Evolutionary conservation across 257 asterid genomes (phyloP).

Genomic region (Misopates orontium): DNA sequence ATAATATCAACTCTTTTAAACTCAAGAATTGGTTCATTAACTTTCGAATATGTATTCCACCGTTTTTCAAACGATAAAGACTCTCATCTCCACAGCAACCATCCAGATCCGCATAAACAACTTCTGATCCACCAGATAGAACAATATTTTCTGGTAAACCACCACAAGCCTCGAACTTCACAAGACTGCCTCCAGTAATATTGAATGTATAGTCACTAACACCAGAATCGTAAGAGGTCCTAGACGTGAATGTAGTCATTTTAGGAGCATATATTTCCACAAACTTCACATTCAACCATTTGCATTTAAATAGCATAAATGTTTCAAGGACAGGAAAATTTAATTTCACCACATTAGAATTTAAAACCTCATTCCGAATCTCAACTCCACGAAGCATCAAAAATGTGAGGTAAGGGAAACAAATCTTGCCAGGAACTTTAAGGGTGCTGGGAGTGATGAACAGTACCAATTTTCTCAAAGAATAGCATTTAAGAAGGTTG

Average conservation of each 20-base stretch:
- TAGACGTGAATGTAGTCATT: background rate
- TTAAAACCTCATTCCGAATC: background rate
- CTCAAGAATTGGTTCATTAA: background rate
- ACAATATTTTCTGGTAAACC: background rate
- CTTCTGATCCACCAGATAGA: background rate
- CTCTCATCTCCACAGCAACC: background rate
- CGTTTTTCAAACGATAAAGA: background rate
- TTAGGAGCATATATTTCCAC: slow-evolving; percentile 13
- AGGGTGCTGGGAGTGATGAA: background rate
- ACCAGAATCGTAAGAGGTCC: background rate
- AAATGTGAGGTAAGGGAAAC: background rate
- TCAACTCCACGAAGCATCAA: background rate
- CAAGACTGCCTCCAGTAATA: background rate
- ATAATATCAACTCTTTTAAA: slow-evolving; percentile 1
- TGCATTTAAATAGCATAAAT: background rate
- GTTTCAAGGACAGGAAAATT: background rate
- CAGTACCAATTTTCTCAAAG: background rate
- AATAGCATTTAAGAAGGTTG: background rate
- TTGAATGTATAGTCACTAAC: background rate
- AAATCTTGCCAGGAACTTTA: background rate
- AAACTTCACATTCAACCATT: slow-evolving; percentile 7
- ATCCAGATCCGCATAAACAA: background rate
- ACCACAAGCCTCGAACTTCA: background rate
- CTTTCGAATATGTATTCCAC: background rate
- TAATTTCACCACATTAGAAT: background rate